Conservation (phyloP, 495 filamentous ascomycete species). For the Penicillium steckii region DNA sequence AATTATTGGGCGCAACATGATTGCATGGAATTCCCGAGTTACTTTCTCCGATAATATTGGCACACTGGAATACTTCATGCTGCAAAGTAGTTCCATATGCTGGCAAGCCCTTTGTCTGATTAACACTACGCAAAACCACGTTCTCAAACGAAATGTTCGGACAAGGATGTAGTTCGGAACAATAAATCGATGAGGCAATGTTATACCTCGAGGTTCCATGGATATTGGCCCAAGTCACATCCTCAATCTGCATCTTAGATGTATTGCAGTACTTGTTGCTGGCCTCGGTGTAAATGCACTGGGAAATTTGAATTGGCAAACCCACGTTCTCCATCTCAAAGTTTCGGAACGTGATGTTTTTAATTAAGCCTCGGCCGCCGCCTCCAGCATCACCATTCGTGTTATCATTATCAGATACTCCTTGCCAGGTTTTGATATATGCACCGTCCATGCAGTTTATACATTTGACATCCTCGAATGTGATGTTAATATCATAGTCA, state of each 20-base stretch:
- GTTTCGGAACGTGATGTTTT: constrained; percentile 52
- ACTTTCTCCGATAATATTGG: constrained; percentile 19
- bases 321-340: constrained; percentile 46
- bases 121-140: constrained; percentile 44
- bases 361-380: constrained; percentile 37
- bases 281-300: constrained; percentile 54
- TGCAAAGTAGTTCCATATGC: constrained; percentile 20
- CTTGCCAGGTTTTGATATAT: constrained; percentile 56
- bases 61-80: constrained; percentile 25
- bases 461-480: constrained; percentile 24
- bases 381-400: constrained; percentile 32
- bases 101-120: constrained; percentile 21
- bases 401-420: constrained; percentile 19
- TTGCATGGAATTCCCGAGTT: constrained; percentile 23
- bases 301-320: constrained; percentile 57
- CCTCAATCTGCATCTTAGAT: constrained; percentile 45
- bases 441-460: constrained; percentile 50
- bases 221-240: constrained; percentile 57
- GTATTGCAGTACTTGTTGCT: constrained; percentile 42
- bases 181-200: constrained; percentile 55
- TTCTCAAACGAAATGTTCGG: constrained; percentile 46
- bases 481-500: constrained; percentile 30
- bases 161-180: constrained; percentile 46
- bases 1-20: constrained; percentile 21
- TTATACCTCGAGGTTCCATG: constrained; percentile 54